phyloP scores from a whole-genome alignment of 2,329 filamentous ascomycete genomes.

The Penicillium thymicola region DNA sequence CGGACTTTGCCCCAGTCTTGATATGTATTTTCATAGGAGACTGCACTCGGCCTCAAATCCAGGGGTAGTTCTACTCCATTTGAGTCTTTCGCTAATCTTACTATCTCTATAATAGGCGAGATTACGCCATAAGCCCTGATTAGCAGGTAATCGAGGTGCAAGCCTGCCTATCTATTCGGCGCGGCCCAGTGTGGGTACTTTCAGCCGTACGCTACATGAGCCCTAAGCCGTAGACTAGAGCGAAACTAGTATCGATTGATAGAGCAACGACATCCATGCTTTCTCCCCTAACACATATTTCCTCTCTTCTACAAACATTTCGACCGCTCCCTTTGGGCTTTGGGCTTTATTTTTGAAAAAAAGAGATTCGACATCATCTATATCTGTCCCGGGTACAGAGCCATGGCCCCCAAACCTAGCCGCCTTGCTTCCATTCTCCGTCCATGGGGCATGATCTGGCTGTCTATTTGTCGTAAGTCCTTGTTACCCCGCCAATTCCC shows the following conservation, averaged over 20 bases:
- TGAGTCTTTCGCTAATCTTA: no score
- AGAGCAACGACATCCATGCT: no score
- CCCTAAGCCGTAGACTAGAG: background rate
- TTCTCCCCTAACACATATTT: no score
- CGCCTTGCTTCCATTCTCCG: slow-evolving; percentile 13
- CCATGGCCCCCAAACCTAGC: slow-evolving; percentile 4
- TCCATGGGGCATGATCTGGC: slow-evolving; percentile 17
- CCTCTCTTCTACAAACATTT: no score
- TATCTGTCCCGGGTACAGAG: background rate
- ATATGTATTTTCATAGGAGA: no score
- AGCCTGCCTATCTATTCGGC: background rate
- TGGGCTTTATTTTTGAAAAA: background rate
- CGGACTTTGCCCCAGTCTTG: no score
- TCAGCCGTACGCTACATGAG: background rate
- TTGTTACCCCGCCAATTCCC: background rate
- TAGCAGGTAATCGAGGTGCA: background rate
- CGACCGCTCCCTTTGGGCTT: background rate
- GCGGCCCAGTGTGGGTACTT: background rate
- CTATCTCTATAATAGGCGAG: no score
- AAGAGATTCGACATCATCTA: background rate
- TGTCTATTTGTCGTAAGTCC: slow-evolving; percentile 13
- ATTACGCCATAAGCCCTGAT: background rate
- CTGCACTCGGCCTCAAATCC: no score
- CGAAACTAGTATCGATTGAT: background rate
- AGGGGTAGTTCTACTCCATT: no score